Evolutionary conservation across 2,329 filamentous ascomycete species (phyloP).

Genomic region (Alternaria angustiovoidea): DNA sequence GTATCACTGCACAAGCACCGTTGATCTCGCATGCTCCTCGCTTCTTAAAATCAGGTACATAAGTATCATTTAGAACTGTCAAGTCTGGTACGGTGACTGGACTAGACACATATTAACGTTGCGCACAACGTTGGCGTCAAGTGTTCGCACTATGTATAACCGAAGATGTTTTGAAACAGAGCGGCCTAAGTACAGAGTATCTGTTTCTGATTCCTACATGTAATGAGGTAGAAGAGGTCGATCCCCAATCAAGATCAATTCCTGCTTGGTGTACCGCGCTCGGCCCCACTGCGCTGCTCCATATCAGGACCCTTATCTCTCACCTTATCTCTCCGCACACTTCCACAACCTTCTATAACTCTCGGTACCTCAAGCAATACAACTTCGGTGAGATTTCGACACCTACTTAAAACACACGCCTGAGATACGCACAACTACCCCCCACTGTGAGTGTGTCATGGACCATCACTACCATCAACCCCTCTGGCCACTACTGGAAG

Average conservation of each 20-base stretch:
- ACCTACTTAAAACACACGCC: background rate
- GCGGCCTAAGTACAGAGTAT: background rate
- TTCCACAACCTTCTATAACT: background rate
- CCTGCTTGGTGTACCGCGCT: background rate
- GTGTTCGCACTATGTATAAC: background rate
- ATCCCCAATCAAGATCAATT: background rate
- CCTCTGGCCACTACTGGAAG: slow-evolving; percentile 28
- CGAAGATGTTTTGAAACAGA: background rate
- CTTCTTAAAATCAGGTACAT: background rate
- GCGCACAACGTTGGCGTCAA: background rate
- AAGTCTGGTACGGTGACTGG: background rate
- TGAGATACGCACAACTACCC: background rate
- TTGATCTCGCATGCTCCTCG: background rate
- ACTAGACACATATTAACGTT: background rate
- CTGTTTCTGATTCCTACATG: background rate
- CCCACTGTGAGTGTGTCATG: slow-evolving; percentile 8
- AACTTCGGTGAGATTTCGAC: background rate
- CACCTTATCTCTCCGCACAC: slow-evolving; percentile 20
- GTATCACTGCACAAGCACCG: background rate
- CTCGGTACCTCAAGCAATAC: background rate
- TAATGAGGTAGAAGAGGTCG: background rate
- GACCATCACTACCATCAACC: slow-evolving; percentile 29
- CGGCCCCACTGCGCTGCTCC: slow-evolving; percentile 1
- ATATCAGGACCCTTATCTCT: slow-evolving; percentile 14
- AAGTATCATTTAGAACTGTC: background rate